These are phyloP conservation scores for Globisporangium iwayamae DNA, from an alignment of 352 stramenopile genomes.

Conservation along the genomic window DNA sequence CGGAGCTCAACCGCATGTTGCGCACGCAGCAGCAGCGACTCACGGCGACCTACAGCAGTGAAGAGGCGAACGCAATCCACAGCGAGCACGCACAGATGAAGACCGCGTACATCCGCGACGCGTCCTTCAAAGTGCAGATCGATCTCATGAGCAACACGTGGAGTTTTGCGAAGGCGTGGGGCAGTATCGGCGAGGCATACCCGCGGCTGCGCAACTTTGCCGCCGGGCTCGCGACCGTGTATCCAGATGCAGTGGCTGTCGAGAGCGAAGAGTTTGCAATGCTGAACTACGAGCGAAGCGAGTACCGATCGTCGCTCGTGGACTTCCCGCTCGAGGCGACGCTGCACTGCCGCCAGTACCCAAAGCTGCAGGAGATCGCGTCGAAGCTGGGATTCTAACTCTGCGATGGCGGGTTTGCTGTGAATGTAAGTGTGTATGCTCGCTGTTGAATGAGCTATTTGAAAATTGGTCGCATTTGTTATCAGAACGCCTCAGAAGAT, in stretches of 20 bases:
- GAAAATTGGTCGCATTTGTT: neutral
- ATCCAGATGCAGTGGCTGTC: neutral
- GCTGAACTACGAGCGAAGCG: constrained; percentile 14
- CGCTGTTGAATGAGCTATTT: neutral
- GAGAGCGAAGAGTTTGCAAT: neutral
- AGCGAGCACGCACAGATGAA: constrained; percentile 17
- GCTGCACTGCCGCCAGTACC: constrained; percentile 16
- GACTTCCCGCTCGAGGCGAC: constrained; percentile 16
- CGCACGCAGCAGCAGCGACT: constrained; percentile 17
- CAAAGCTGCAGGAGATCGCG: constrained; percentile 7
- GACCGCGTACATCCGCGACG: constrained; percentile 18
- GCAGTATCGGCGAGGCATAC: constrained; percentile 12
- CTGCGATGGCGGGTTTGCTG: neutral
- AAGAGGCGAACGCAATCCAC: constrained; percentile 16
- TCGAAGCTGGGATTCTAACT: constrained; percentile 3
- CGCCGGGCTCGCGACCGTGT: constrained; percentile 13
- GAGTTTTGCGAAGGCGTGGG: constrained; percentile 15
- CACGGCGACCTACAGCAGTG: constrained; percentile 10
- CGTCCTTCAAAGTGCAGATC: constrained; percentile 15
- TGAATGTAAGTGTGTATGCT: neutral
- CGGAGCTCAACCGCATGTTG: constrained; percentile 17
- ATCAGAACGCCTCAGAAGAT: too few species aligned
- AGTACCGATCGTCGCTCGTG: constrained; percentile 16
- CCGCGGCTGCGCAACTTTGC: constrained; percentile 14
- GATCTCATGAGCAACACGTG: constrained; percentile 6